Evolutionary conservation across 768 basidiomycete species (phyloP).

Genomic region (Xerocomus brunneocitrinus): DNA sequence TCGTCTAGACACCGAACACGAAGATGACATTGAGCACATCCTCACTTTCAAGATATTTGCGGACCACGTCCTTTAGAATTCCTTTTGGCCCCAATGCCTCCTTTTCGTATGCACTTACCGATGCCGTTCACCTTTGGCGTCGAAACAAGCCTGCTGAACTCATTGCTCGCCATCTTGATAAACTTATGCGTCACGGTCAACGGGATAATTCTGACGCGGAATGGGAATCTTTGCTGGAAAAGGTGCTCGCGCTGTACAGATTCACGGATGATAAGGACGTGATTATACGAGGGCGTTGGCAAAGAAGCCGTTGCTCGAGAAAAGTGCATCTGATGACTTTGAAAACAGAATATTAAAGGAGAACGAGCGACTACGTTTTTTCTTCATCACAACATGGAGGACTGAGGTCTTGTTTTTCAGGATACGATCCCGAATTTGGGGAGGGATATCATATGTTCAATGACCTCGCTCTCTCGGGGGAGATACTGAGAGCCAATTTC

Average conservation of each 20-base stretch:
- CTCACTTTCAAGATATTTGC: constrained; percentile 61
- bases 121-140: constrained; percentile 70
- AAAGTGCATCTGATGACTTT: constrained; percentile 82
- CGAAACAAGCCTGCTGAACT: constrained; percentile 86
- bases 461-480: constrained; percentile 74
- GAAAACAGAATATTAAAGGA: constrained; percentile 87
- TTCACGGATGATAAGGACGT: constrained; percentile 93
- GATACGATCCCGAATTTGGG: constrained; percentile 93
- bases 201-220: constrained; percentile 56
- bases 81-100: constrained; percentile 54
- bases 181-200: constrained; percentile 83
- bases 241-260: constrained; percentile 69
- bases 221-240: constrained; percentile 61
- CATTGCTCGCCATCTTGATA: constrained; percentile 92
- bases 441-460: constrained; percentile 96
- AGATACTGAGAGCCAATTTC: constrained; percentile 52
- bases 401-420: constrained; percentile 38
- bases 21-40: constrained; percentile 68
- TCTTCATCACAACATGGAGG: not conserved
- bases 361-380: constrained; percentile 39
- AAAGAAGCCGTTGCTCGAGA: constrained; percentile 80
- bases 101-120: constrained; percentile 62
- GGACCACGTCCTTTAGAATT: constrained; percentile 43
- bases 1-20: too few relatives aligned
- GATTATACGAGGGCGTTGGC: constrained; percentile 84